These are phyloP conservation scores for Metschnikowia lochheadii DNA, from an alignment of 805 yeast genomes.

Conservation along the genomic window DNA sequence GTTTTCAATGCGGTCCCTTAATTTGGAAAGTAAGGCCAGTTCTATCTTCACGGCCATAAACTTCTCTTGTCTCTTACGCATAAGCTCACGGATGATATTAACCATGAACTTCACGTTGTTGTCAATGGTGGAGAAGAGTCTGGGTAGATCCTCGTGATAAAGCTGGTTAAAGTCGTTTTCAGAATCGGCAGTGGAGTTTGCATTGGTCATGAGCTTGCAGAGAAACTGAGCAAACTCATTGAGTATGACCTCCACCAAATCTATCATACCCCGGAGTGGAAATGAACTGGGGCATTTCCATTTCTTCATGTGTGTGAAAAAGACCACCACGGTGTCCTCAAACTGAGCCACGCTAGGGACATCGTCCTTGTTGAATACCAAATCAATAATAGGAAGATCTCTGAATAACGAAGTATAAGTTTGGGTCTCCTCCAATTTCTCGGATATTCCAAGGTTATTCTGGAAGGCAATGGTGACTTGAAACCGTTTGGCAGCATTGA, in stretches of 20 bases:
- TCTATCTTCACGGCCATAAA: constrained; percentile 60
- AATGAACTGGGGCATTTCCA: constrained; percentile 50
- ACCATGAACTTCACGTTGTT: constrained; percentile 58
- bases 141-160: constrained; percentile 13
- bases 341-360: constrained; percentile 36
- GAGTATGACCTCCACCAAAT: constrained; percentile 62
- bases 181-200: constrained; percentile 39
- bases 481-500: constrained; percentile 70
- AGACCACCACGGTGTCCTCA: constrained; percentile 38
- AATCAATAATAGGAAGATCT: constrained; percentile 64
- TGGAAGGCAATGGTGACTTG: constrained; percentile 72
- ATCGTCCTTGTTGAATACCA: constrained; percentile 26
- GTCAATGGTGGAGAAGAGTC: constrained; percentile 52
- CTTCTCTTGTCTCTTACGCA: constrained; percentile 69
- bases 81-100: constrained; percentile 64
- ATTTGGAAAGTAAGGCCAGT: constrained; percentile 30
- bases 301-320: constrained; percentile 63
- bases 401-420: constrained; percentile 60
- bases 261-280: constrained; percentile 61
- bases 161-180: background rate
- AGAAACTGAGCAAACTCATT: constrained; percentile 50
- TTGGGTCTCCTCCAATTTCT: constrained; percentile 47
- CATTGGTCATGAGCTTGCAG: constrained; percentile 30
- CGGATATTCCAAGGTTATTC: constrained; percentile 65
- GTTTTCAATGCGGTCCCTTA: constrained; percentile 43